These are phyloP conservation scores for Borovskyia barvae DNA, from an alignment of 208 protist species.

Conservation along the genomic window DNA sequence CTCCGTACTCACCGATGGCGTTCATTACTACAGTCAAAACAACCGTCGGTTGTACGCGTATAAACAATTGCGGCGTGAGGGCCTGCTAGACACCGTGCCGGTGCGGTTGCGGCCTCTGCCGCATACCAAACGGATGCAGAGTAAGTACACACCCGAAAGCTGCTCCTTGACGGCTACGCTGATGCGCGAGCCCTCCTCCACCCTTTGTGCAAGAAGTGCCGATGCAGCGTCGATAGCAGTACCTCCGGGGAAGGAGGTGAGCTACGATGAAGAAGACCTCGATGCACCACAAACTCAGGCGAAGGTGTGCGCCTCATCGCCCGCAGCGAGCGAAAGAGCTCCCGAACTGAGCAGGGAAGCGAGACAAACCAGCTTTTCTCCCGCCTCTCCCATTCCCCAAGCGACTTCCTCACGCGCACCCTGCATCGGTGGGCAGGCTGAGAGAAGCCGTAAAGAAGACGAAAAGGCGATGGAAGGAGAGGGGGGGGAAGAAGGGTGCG, in stretches of 20 bases:
- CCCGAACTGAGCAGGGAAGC: too few relatives aligned
- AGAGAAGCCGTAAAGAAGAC: background rate
- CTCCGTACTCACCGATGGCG: slow-evolving; percentile 59
- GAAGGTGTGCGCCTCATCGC: too few relatives aligned
- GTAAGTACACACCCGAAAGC: slow-evolving; percentile 76
- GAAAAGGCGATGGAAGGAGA: slow-evolving; percentile 3
- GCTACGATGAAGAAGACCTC: background rate
- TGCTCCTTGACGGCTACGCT: slow-evolving; percentile 72
- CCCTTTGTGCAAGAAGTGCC: too few relatives aligned
- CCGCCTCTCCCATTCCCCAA: too few relatives aligned
- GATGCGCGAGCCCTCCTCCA: slow-evolving; percentile 66
- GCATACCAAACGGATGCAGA: slow-evolving; percentile 61
- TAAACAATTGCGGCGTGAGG: slow-evolving; percentile 61
- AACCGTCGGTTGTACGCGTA: slow-evolving; percentile 85
- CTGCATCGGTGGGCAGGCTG: background rate
- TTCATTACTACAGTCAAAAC: slow-evolving; percentile 78
- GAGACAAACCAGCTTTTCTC: too few relatives aligned
- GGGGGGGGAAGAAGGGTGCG: background rate
- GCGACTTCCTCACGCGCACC: too few relatives aligned
- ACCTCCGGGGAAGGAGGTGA: slow-evolving; percentile 1
- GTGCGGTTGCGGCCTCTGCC: slow-evolving; percentile 69
- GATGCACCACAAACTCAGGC: too few relatives aligned
- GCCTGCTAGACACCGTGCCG: slow-evolving; percentile 42
- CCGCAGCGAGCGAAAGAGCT: too few relatives aligned
- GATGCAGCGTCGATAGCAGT: too few relatives aligned